These are phyloP conservation scores for Bromus sterilis DNA, from an alignment of 176 grass and related monocot genomes.

Conservation along the genomic window DNA sequence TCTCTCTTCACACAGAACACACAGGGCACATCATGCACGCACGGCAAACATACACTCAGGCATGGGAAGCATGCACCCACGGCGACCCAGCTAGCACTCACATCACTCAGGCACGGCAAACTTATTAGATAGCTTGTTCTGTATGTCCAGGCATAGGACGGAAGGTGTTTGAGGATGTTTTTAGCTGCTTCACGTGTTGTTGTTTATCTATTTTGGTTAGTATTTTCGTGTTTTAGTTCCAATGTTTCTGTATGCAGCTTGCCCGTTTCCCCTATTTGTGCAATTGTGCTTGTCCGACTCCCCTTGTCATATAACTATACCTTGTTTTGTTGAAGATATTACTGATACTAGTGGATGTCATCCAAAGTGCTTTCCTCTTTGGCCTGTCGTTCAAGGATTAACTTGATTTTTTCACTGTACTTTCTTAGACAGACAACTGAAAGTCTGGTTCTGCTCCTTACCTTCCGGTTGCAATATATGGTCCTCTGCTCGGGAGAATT, in stretches of 20 bases:
- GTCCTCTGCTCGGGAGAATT: not conserved
- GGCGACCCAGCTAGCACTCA: too few relatives aligned
- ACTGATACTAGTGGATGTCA: not conserved
- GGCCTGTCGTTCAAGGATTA: not conserved
- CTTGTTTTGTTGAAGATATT: not conserved
- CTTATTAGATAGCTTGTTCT: too few relatives aligned
- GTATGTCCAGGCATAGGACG: too few relatives aligned
- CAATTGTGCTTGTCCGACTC: not conserved
- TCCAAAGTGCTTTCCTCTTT: not conserved
- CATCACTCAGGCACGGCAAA: too few relatives aligned
- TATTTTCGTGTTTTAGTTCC: not conserved
- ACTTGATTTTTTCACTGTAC: not conserved
- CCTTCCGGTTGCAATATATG: not conserved
- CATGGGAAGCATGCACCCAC: too few relatives aligned
- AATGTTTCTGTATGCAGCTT: not conserved
- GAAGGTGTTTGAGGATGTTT: too few relatives aligned
- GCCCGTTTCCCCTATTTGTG: too few relatives aligned
- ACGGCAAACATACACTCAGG: too few relatives aligned
- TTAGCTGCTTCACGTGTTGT: not conserved
- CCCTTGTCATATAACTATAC: not conserved
- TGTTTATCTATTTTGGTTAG: not conserved
- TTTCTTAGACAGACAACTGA: not conserved
- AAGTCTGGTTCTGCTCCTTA: not conserved
- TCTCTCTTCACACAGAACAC: too few relatives aligned
- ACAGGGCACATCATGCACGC: too few relatives aligned